Conservation (phyloP, 331 rosid species). For the Quercus phellos region DNA sequence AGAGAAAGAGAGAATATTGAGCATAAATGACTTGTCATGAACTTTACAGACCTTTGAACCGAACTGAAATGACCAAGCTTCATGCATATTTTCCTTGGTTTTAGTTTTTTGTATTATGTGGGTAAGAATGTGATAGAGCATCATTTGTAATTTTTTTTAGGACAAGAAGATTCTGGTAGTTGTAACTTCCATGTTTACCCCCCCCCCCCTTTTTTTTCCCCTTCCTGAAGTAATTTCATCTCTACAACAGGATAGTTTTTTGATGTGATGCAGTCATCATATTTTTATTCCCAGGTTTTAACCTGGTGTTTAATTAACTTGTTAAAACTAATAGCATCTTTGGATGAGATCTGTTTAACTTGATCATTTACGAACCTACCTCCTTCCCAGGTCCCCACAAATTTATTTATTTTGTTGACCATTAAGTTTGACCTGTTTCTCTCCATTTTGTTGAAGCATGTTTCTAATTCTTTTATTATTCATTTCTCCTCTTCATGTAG, state of each 20-base stretch:
- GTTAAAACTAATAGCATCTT: neutral
- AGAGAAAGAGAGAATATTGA: neutral
- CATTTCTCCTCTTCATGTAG: slow-evolving; percentile 37
- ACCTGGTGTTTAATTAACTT: neutral
- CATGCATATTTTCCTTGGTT: neutral
- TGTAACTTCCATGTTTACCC: no score
- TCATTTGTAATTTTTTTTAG: no score
- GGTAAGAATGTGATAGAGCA: neutral
- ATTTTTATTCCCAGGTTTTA: neutral
- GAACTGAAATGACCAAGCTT: neutral
- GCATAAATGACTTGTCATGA: neutral
- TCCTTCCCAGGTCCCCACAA: neutral
- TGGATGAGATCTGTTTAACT: slow-evolving; percentile 5
- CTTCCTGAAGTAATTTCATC: neutral
- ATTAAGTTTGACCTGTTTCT: slow-evolving; percentile 21
- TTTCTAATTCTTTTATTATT: slow-evolving; percentile 5
- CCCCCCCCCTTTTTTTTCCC: neutral
- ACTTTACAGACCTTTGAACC: neutral
- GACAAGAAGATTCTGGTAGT: no score
- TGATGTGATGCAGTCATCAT: slow-evolving; percentile 2
- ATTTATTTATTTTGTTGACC: slow-evolving; percentile 12
- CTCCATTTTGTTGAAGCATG: slow-evolving; percentile 17
- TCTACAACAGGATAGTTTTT: neutral
- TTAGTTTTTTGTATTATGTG: neutral
- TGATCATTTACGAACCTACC: neutral